A percentile compares a stretch with the other conserved stretches of the same genome.
Conservation (phyloP, 2,329 filamentous ascomycete species). For the Juglanconis sp. region DNA sequence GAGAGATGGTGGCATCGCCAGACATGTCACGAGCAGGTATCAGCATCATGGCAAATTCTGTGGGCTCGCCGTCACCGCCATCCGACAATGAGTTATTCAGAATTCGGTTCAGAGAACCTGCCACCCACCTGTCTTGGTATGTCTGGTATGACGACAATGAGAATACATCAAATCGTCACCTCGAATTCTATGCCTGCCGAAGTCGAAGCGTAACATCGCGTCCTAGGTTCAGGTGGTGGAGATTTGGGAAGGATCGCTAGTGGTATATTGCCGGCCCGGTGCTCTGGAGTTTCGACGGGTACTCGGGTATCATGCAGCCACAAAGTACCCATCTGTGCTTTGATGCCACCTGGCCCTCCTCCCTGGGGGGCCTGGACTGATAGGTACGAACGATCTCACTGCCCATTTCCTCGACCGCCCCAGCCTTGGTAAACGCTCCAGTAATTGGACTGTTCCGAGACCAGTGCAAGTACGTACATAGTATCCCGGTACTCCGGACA, state of each 20-base stretch:
- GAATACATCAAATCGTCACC: background rate
- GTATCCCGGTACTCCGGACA: background rate
- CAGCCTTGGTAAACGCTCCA: background rate
- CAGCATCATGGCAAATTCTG: background rate
- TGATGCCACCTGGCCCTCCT: too few relatives aligned
- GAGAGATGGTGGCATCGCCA: background rate
- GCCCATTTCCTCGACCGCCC: background rate
- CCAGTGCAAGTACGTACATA: background rate
- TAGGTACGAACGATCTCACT: background rate
- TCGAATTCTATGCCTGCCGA: conserved; percentile 9
- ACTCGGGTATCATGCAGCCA: background rate
- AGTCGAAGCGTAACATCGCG: conserved; percentile 3
- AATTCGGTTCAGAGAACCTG: background rate
- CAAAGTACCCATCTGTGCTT: too few relatives aligned
- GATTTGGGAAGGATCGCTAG: background rate
- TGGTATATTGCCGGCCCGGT: background rate
- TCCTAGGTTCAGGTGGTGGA: background rate
- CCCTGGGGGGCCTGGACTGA: background rate
- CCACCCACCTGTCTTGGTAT: background rate
- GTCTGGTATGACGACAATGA: background rate
- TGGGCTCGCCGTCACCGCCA: conserved; percentile 8
- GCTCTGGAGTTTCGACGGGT: background rate
- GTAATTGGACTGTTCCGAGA: background rate
- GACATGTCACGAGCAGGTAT: background rate
- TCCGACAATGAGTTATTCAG: conserved; percentile 4